phyloP scores from a whole-genome alignment of 345 rosid species.

The Excoecaria cochinchinensis region DNA sequence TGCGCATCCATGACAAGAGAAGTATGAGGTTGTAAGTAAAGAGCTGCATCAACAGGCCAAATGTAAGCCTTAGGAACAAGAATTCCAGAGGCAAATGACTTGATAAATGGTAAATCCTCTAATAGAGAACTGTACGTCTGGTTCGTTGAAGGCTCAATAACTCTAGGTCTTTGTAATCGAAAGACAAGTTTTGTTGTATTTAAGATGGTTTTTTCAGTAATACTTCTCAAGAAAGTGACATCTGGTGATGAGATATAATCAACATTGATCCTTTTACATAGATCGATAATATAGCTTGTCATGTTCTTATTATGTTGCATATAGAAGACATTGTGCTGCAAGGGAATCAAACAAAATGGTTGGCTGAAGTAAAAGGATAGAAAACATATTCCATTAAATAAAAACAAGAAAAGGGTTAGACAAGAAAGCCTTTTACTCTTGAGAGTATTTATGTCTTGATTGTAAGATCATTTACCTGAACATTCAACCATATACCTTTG shows the following conservation, averaged over 20 bases:
- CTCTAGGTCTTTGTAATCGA: constrained; percentile 12
- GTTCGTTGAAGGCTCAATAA: constrained; percentile 24
- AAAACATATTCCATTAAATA: background rate
- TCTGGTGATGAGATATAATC: constrained; percentile 86
- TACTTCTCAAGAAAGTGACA: constrained; percentile 57
- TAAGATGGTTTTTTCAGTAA: constrained; percentile 42
- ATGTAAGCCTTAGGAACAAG: constrained; percentile 81
- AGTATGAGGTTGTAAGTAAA: constrained; percentile 54
- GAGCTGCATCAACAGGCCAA: constrained; percentile 50
- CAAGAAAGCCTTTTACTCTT: no score
- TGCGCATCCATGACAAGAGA: constrained; percentile 79
- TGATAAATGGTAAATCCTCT: constrained; percentile 62
- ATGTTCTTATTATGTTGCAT: constrained; percentile 66
- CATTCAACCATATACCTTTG: constrained; percentile 60
- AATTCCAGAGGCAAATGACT: constrained; percentile 94
- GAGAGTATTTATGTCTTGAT: background rate
- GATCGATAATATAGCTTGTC: constrained; percentile 54
- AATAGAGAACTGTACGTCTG: constrained; percentile 25
- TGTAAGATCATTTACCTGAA: constrained; percentile 57
- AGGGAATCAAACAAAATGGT: constrained; percentile 16
- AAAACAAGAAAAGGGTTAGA: constrained; percentile 2
- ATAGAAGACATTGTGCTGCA: constrained; percentile 76
- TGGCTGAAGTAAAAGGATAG: constrained; percentile 5
- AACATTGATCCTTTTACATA: constrained; percentile 42
- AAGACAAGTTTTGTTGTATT: constrained; percentile 29